Conservation (phyloP, 208 protist species). For the Trypanosoma congolense region DNA sequence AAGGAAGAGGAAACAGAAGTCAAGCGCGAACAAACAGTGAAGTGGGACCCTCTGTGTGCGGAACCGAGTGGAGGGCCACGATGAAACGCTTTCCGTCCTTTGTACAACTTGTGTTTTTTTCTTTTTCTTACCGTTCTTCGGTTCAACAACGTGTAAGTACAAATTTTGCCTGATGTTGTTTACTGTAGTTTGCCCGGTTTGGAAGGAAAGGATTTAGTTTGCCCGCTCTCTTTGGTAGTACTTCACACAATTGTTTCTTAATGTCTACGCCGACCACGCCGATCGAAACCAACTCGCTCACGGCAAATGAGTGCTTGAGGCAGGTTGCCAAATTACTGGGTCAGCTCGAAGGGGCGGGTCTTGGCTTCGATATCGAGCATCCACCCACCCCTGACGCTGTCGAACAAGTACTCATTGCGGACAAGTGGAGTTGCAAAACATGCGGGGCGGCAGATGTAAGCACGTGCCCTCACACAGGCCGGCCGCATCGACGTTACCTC, state of each 20-base stretch:
- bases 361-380: constrained; percentile 31
- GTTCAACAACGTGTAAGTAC: too few relatives aligned
- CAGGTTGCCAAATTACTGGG: constrained; percentile 32
- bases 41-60: too few relatives aligned
- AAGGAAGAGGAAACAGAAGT: too few relatives aligned
- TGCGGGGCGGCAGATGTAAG: constrained; percentile 32
- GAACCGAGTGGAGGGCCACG: too few relatives aligned
- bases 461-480: constrained; percentile 46
- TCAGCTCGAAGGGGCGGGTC: constrained; percentile 44
- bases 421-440: constrained; percentile 51
- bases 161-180: too few relatives aligned
- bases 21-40: too few relatives aligned
- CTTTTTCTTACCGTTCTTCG: too few relatives aligned
- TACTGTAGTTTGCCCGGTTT: too few relatives aligned
- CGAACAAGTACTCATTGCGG: constrained; percentile 72
- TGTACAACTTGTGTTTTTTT: too few relatives aligned
- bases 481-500: constrained; percentile 62
- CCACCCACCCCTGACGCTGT: constrained; percentile 32
- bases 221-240: background rate
- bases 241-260: too few relatives aligned
- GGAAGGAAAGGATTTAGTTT: too few relatives aligned
- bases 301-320: constrained; percentile 26
- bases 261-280: background rate
- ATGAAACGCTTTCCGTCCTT: too few relatives aligned
- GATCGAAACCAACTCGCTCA: background rate